Evolutionary conservation across 1,284 basidiomycete genomes (phyloP), one percentile per base, ranked within the genome.

Genomic region (Cryptococcus sp.): DNA sequence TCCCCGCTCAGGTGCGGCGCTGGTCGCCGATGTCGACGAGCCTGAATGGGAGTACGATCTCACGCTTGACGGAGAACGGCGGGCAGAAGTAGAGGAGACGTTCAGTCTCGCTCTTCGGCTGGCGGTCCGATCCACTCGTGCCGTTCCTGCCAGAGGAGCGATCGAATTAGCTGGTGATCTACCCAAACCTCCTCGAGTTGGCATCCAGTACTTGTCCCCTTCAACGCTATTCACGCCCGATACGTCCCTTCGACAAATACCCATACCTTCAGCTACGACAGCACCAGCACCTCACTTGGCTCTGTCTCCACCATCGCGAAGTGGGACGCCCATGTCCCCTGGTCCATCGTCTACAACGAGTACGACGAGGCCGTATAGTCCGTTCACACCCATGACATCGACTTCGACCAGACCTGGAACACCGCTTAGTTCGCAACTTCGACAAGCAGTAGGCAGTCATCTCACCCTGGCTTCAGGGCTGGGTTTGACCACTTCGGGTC

Each of bases 41-140:
- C 30, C 55, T 3, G 41, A 46, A 10, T 75, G 70, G 70, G 73
- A 76, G 53, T 72, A 61, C 47, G 75, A 76, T 59, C 61, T 76
- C 3, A 62, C 57, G 5, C 38, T 73, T 16, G 58, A 57, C 1
- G 56, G 54, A 10, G 53, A 56, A 15, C 58, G 65, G 19, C 22
- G 50, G 17, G 65, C 66, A 1, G 54, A 64, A 11, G 53, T 65
- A 17, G 74, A 73, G 45, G 47, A 58, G 23, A 60, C 58, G 47
- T 67, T 73, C 50, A 47, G 49, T 15, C 52, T 69, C 46, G 57
- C 23, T 3, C 48, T 71, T 13, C 64, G 65, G n/a, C 39, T 76
- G 2, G 70, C 57, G 0, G 60, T 70, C 10, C 60, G 72, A 42
- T 60, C 65, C 1, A 48, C 39, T 8, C 19, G 27, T 30, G 17